A percentile compares a stretch with the other conserved stretches of the same genome.
Evolutionary conservation across 164 flowering plant genomes (phyloP).

Genomic region (Macadamia tetraphylla): DNA sequence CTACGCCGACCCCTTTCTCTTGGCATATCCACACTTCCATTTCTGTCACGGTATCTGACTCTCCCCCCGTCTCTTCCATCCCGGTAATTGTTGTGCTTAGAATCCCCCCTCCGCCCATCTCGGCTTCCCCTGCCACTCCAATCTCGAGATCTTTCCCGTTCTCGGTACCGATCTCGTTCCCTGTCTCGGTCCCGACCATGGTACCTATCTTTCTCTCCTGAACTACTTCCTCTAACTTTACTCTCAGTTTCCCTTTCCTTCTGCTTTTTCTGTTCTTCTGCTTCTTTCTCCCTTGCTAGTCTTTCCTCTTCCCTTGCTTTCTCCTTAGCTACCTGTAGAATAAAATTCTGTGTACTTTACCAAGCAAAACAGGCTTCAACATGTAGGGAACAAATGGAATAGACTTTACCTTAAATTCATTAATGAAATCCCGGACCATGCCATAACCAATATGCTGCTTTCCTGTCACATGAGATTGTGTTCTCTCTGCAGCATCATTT

Average conservation of each 20-base stretch:
- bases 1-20: constrained; percentile 28
- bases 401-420: constrained; percentile 61
- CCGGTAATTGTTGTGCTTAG: constrained; percentile 43
- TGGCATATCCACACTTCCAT: constrained; percentile 18
- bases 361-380: background rate
- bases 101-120: constrained; percentile 59
- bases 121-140: constrained; percentile 55
- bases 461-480: constrained; percentile 93
- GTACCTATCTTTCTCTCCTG: constrained; percentile 68
- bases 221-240: constrained; percentile 48
- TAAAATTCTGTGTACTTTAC: background rate
- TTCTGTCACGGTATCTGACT: constrained; percentile 52
- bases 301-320: constrained; percentile 89
- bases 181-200: constrained; percentile 55
- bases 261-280: constrained; percentile 75
- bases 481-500: constrained; percentile 95
- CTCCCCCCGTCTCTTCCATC: constrained; percentile 73
- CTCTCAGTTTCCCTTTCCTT: constrained; percentile 67
- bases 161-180: constrained; percentile 41
- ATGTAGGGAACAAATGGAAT: background rate
- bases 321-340: constrained; percentile 70
- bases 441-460: constrained; percentile 99
- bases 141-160: constrained; percentile 57
- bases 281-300: constrained; percentile 79
- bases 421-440: constrained; percentile 86